Evolutionary conservation across 164 flowering plant genomes (phyloP).

Genomic region (Vitis labrusca): DNA sequence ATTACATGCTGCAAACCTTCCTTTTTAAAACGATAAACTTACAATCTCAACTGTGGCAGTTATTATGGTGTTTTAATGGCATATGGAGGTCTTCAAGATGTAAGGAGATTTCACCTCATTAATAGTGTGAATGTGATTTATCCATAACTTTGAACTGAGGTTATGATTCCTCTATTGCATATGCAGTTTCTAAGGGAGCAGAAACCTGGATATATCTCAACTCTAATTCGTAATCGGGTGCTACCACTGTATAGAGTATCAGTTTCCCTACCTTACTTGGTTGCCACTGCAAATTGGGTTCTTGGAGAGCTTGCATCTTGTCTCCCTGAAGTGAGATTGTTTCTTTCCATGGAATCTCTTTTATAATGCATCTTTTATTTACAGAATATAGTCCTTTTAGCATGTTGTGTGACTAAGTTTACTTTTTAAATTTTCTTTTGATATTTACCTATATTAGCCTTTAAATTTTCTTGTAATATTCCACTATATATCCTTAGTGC

Average conservation of each 20-base stretch:
- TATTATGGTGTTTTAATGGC: conserved; percentile 86
- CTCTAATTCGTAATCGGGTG: conserved; percentile 51
- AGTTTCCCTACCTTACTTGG: conserved; percentile 47
- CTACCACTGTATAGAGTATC: conserved; percentile 56
- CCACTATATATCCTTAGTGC: background rate
- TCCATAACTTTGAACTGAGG: background rate
- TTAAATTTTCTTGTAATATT: background rate
- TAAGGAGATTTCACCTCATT: conserved; percentile 31
- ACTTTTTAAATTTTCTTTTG: too few species aligned
- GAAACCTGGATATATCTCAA: conserved; percentile 41
- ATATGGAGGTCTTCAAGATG: conserved; percentile 77
- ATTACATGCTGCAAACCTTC: too few species aligned
- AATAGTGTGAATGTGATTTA: conserved; percentile 10
- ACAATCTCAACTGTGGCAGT: conserved; percentile 35
- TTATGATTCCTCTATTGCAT: conserved; percentile 5
- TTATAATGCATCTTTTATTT: background rate
- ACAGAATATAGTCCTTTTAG: background rate
- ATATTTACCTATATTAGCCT: too few species aligned
- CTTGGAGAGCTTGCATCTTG: conserved; percentile 81
- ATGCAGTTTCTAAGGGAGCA: conserved; percentile 65
- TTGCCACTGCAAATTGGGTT: conserved; percentile 84
- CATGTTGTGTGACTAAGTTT: too few species aligned
- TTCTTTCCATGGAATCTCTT: conserved; percentile 8
- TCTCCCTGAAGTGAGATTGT: conserved; percentile 62
- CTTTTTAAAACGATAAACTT: too few species aligned